Conservation (phyloP, 2,329 filamentous ascomycete species). For the Apiospora phragmitis region DNA sequence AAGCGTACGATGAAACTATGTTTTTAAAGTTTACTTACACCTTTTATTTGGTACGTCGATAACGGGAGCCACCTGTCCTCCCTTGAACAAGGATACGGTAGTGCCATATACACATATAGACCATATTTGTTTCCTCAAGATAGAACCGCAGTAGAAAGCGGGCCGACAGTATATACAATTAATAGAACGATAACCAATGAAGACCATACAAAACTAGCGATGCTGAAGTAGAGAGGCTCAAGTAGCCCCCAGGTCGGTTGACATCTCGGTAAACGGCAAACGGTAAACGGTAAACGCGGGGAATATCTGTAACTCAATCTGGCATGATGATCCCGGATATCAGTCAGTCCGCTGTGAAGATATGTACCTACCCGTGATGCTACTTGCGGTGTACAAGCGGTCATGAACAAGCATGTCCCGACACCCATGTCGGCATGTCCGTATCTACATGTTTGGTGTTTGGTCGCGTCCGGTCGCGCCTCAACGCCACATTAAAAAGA, state of each 20-base stretch:
- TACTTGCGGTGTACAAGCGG: not conserved
- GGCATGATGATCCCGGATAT: not conserved
- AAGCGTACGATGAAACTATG: not conserved
- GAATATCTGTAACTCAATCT: not conserved
- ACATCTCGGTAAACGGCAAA: constrained; percentile 1
- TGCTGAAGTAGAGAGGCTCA: not conserved
- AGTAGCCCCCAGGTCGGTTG: not conserved
- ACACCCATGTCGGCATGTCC: not conserved
- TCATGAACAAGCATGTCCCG: not conserved
- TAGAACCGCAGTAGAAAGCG: not conserved
- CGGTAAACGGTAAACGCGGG: not conserved
- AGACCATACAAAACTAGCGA: too few relatives aligned
- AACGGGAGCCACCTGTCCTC: not conserved
- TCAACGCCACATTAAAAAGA: not conserved
- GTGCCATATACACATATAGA: not conserved
- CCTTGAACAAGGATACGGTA: not conserved
- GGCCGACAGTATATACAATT: not conserved
- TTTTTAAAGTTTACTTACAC: not conserved
- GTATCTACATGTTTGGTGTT: not conserved
- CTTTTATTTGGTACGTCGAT: not conserved
- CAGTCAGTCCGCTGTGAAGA: not conserved
- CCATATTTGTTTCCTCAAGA: not conserved
- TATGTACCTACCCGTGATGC: too few relatives aligned
- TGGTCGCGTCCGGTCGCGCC: not conserved
- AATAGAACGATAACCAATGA: not conserved